Conservation (phyloP, 805 yeast species). For the Saccharomycopsis sp. region DNA sequence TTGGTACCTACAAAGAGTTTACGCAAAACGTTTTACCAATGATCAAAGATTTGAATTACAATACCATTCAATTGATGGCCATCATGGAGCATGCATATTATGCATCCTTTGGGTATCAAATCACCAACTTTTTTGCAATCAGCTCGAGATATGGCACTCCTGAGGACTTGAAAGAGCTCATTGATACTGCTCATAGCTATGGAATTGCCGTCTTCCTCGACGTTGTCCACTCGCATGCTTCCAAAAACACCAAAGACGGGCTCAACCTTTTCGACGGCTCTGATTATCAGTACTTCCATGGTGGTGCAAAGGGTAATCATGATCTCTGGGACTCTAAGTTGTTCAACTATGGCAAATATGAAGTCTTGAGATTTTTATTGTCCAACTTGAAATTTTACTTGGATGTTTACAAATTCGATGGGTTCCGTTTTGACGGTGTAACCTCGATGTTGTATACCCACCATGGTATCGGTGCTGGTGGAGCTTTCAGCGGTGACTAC, state of each 20-base stretch:
- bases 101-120: constrained; percentile 97
- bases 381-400: constrained; percentile 77
- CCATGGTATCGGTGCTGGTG: constrained; percentile 82
- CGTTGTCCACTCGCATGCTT: constrained; percentile 93
- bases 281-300: constrained; percentile 87
- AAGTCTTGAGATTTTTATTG: constrained; percentile 77
- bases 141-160: constrained; percentile 93
- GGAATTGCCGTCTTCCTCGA: constrained; percentile 84
- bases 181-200: constrained; percentile 84
- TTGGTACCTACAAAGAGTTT: constrained; percentile 82
- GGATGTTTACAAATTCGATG: constrained; percentile 82
- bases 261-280: constrained; percentile 90
- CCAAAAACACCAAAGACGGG: constrained; percentile 91
- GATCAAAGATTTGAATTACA: constrained; percentile 77
- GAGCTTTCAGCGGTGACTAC: constrained; percentile 85
- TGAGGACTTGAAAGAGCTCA: constrained; percentile 81
- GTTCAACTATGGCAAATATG: constrained; percentile 86
- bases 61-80: constrained; percentile 94
- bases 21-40: constrained; percentile 74
- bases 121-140: constrained; percentile 83
- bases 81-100: constrained; percentile 98
- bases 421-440: constrained; percentile 95
- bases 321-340: constrained; percentile 94
- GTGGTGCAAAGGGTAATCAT: constrained; percentile 80
- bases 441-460: constrained; percentile 87